Conservation (phyloP, 352 stramenopile species). For the Globisporangium iwayamae region DNA sequence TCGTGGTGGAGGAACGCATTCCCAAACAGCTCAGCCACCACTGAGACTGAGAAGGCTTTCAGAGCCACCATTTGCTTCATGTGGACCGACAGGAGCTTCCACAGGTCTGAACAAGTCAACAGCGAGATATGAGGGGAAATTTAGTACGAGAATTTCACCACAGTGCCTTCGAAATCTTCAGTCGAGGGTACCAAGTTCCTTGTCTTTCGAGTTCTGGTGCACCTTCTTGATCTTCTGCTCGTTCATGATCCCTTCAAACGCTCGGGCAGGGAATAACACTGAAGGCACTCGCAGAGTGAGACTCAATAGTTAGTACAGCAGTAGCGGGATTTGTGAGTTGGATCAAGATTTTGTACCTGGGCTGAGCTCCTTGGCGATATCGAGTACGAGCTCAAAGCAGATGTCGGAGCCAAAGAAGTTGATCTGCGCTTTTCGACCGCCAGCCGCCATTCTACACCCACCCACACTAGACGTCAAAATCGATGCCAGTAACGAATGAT, state of each 20-base stretch:
- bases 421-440: constrained; percentile 68
- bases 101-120: constrained; percentile 41
- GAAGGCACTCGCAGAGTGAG: not conserved
- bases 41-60: constrained; percentile 32
- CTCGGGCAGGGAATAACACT: constrained; percentile 66
- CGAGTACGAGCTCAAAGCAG: constrained; percentile 70
- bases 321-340: not conserved
- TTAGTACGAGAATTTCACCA: constrained; percentile 7
- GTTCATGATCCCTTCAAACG: constrained; percentile 82
- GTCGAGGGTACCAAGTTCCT: constrained; percentile 41
- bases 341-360: constrained; percentile 25
- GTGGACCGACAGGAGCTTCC: constrained; percentile 55
- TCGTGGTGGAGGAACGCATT: constrained; percentile 57
- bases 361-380: constrained; percentile 57
- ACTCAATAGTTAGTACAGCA: not conserved
- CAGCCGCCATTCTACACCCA: constrained; percentile 51
- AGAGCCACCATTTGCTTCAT: constrained; percentile 52
- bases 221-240: constrained; percentile 76
- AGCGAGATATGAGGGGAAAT: not conserved
- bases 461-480: no score
- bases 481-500: not conserved
- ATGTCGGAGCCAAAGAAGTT: constrained; percentile 74
- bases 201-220: constrained; percentile 68
- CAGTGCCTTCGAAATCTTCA: not conserved
- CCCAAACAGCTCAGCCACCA: constrained; percentile 46